A percentile compares a stretch with the other conserved stretches of the same genome.
Evolutionary conservation across 768 basidiomycete species (phyloP).

Genomic region (Stropharia rugosoannulata): DNA sequence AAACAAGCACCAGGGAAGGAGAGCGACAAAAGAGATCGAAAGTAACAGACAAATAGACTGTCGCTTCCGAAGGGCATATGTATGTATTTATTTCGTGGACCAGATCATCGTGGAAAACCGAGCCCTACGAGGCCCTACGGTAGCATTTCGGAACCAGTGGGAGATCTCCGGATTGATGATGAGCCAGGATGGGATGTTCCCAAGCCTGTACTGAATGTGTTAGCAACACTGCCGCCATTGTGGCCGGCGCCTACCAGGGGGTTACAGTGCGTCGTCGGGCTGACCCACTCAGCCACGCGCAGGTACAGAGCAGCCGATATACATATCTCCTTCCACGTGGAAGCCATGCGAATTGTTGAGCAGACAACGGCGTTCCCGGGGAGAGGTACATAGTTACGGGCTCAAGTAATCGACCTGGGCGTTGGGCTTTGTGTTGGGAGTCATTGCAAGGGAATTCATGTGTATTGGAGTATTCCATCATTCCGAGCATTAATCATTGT

Average conservation of each 20-base stretch:
- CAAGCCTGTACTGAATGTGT: slow-evolving; percentile 9
- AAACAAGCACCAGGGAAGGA: slow-evolving; percentile 20
- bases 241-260: background rate
- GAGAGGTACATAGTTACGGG: slow-evolving; percentile 6
- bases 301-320: background rate
- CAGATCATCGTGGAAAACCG: slow-evolving; percentile 38
- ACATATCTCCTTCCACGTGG: slow-evolving; percentile 28
- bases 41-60: slow-evolving; percentile 25
- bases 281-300: background rate
- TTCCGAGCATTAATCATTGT: background rate
- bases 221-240: background rate
- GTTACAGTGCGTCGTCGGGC: background rate
- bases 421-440: too few relatives aligned
- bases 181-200: slow-evolving; percentile 14
- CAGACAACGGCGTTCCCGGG: slow-evolving; percentile 11
- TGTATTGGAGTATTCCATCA: too few relatives aligned
- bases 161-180: slow-evolving; percentile 38
- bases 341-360: slow-evolving; percentile 29
- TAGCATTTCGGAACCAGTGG: slow-evolving; percentile 38
- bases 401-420: background rate
- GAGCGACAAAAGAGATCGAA: slow-evolving; percentile 18
- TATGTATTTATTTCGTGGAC: slow-evolving; percentile 10
- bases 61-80: slow-evolving; percentile 27
- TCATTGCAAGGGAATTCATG: too few relatives aligned
- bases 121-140: slow-evolving; percentile 24